Conservation (phyloP, 805 yeast species). For the Saturnispora saitoi region DNA sequence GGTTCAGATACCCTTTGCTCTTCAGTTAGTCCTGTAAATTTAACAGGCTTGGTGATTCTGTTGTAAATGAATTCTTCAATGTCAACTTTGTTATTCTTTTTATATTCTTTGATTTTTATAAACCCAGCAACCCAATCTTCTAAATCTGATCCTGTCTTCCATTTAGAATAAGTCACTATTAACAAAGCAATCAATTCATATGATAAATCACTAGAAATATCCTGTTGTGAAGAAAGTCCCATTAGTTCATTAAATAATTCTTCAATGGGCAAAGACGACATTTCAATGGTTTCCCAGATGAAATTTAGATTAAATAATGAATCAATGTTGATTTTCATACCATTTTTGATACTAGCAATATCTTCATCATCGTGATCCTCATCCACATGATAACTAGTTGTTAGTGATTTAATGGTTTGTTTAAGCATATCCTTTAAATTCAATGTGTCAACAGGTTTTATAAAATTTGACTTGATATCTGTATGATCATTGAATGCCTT, state of each 20-base stretch:
- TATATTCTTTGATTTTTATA: slow-evolving; percentile 15
- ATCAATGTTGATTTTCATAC: neutral
- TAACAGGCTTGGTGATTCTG: slow-evolving; percentile 13
- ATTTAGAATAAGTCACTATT: slow-evolving; percentile 20
- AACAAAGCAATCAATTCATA: slow-evolving; percentile 20
- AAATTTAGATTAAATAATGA: slow-evolving; percentile 18
- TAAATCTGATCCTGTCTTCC: slow-evolving; percentile 14
- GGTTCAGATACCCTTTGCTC: neutral
- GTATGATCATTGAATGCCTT: slow-evolving; percentile 1
- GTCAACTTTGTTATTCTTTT: neutral
- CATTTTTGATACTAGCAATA: neutral
- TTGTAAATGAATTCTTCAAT: slow-evolving; percentile 15
- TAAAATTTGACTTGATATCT: neutral
- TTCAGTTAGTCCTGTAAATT: slow-evolving; percentile 4
- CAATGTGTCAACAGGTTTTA: neutral
- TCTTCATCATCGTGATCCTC: neutral
- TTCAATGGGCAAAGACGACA: slow-evolving; percentile 13
- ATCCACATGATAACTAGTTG: neutral
- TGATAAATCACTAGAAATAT: slow-evolving; percentile 3
- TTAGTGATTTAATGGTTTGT: neutral
- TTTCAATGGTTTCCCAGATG: slow-evolving; percentile 12
- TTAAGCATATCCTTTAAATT: slow-evolving; percentile 3
- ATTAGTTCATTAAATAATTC: slow-evolving; percentile 19
- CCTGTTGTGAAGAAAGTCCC: slow-evolving; percentile 10
- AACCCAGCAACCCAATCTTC: slow-evolving; percentile 18